Percentiles rank a stretch among this genome's conserved stretches.
Conservation (phyloP, 2,329 filamentous ascomycete genomes). For the Talaromyces sp. region DNA sequence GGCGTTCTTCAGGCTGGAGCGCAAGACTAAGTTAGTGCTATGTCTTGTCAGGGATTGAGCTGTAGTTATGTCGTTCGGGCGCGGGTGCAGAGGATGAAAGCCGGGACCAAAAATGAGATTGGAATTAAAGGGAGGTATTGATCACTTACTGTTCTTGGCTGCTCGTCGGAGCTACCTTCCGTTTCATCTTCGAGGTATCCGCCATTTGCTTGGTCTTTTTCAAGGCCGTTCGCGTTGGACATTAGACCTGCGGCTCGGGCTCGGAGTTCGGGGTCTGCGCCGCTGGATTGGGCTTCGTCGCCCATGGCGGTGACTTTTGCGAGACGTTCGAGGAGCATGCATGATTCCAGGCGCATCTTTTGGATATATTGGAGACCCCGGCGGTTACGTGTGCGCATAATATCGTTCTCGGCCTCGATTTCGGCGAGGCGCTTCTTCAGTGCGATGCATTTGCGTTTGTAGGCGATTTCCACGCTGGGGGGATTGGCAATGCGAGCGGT, state of each 20-base stretch:
- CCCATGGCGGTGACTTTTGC: conserved; percentile 46
- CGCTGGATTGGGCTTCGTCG: conserved; percentile 39
- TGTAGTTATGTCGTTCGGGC: not conserved
- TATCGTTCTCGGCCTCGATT: conserved; percentile 88
- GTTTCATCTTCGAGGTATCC: conserved; percentile 45
- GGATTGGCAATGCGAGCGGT: conserved; percentile 57
- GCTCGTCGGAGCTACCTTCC: conserved; percentile 48
- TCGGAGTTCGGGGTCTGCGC: conserved; percentile 38
- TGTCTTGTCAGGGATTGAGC: too few species aligned
- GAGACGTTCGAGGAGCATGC: conserved; percentile 47
- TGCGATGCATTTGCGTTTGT: conserved; percentile 94
- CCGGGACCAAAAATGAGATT: not conserved
- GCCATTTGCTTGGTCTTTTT: conserved; percentile 22
- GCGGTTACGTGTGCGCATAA: conserved; percentile 74
- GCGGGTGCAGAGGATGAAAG: too few species aligned
- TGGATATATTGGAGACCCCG: conserved; percentile 83
- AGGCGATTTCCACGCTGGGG: conserved; percentile 92
- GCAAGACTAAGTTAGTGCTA: not conserved
- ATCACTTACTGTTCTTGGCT: conserved; percentile 44
- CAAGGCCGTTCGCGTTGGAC: conserved; percentile 30
- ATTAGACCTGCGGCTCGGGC: conserved; percentile 40
- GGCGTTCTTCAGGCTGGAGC: conserved; percentile 49
- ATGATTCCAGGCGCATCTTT: conserved; percentile 74
- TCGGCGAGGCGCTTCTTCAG: conserved; percentile 89
- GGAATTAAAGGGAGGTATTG: not conserved